phyloP scores from a whole-genome alignment of 2,329 filamentous ascomycete species.

The Fusarium torreyae region DNA sequence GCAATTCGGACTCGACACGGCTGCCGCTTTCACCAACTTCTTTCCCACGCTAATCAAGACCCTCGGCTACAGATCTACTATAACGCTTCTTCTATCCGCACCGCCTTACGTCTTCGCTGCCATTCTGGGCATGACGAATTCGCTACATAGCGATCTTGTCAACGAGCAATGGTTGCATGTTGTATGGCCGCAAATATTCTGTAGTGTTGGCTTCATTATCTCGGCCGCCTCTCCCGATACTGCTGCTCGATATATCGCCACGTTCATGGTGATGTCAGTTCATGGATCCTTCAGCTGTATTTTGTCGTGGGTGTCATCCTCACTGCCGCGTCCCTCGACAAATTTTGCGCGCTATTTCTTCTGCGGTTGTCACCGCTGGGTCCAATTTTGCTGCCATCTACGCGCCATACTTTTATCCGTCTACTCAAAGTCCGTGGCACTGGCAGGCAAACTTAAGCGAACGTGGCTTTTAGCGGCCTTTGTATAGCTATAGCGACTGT shows the following conservation, averaged over 20 bases:
- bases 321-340: conserved; percentile 15
- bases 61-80: conserved; percentile 5
- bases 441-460: conserved; percentile 11
- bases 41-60: conserved; percentile 26
- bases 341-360: conserved; percentile 14
- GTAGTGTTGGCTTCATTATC: conserved; percentile 18
- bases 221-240: conserved; percentile 17
- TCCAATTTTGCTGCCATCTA: conserved; percentile 18
- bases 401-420: conserved; percentile 17
- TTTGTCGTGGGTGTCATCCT: conserved; percentile 16
- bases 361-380: conserved; percentile 13
- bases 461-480: conserved; percentile 18
- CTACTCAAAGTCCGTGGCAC: conserved; percentile 6
- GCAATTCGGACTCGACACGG: conserved; percentile 25
- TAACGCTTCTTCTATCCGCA: conserved; percentile 15
- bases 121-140: conserved; percentile 7
- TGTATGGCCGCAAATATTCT: conserved; percentile 23
- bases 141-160: conserved; percentile 13
- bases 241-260: conserved; percentile 20
- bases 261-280: conserved; percentile 30
- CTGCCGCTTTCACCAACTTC: conserved; percentile 18
- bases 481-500: conserved; percentile 23
- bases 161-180: conserved; percentile 22
- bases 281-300: conserved; percentile 26
- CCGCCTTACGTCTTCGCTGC: conserved; percentile 25